Percentiles rank a stretch among this genome's conserved stretches.
Evolutionary conservation across 192 early-diverging fungal genomes (phyloP).

Genomic region (Polychytrium aggregatum): DNA sequence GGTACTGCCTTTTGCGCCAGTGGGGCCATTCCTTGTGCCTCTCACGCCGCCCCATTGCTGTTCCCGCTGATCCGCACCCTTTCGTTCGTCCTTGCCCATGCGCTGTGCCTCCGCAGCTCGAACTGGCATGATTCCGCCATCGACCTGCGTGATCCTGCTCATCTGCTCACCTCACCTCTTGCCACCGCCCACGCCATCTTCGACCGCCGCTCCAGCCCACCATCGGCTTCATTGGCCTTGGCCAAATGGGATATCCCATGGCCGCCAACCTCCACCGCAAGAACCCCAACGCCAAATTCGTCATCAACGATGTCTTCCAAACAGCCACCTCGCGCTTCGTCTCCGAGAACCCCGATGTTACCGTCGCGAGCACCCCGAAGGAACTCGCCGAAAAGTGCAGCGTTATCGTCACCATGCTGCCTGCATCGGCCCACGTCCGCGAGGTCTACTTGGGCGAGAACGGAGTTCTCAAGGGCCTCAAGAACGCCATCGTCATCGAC

Average conservation of each 20-base stretch:
- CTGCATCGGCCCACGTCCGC: constrained; percentile 69
- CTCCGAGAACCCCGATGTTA: constrained; percentile 20
- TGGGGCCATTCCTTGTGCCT: no score
- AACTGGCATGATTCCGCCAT: no score
- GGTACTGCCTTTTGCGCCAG: no score
- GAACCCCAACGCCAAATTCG: constrained; percentile 31
- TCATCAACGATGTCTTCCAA: constrained; percentile 51
- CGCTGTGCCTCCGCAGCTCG: no score
- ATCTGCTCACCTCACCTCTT: no score
- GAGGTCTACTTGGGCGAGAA: constrained; percentile 69
- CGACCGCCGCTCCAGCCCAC: constrained; percentile 7
- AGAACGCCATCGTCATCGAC: constrained; percentile 53
- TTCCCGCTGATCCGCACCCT: no score
- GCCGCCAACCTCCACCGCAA: constrained; percentile 69
- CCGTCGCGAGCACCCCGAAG: constrained; percentile 45
- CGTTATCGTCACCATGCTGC: constrained; percentile 86
- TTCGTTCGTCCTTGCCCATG: no score
- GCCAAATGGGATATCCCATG: constrained; percentile 80
- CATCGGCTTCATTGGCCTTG: constrained; percentile 86
- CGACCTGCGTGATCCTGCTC: no score
- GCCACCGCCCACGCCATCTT: no score
- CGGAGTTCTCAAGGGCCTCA: constrained; percentile 46
- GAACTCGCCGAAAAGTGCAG: constrained; percentile 59
- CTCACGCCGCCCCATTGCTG: no score
- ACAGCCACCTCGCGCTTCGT: neutral